phyloP scores from a whole-genome alignment of 2,329 filamentous ascomycete species.

The Anisogramma anomala region DNA sequence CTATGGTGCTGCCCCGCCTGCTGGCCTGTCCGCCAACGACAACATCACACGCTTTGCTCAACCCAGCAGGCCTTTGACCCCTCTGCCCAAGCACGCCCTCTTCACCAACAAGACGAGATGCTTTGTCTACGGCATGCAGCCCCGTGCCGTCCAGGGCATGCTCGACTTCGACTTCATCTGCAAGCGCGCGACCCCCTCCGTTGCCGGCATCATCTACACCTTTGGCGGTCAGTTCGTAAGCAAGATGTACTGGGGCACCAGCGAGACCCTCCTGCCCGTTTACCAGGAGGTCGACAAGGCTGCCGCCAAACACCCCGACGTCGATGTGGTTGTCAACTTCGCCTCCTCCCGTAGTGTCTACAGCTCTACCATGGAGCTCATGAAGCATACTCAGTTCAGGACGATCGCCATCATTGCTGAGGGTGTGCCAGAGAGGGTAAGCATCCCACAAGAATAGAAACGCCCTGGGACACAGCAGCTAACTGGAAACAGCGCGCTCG shows the following conservation, averaged over 20 bases:
- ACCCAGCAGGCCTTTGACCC: constrained; percentile 84
- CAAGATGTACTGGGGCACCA: constrained; percentile 99
- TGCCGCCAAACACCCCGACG: constrained; percentile 89
- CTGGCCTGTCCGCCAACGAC: constrained; percentile 71
- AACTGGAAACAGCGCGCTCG: constrained; percentile 60
- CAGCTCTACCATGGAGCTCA: constrained; percentile 96
- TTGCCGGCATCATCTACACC: constrained; percentile 99
- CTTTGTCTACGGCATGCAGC: constrained; percentile 98
- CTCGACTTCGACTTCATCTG: constrained; percentile 99
- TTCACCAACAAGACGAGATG: constrained; percentile 99
- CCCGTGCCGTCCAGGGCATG: constrained; percentile 82
- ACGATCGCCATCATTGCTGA: constrained; percentile 99
- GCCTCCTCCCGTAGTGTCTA: constrained; percentile 98
- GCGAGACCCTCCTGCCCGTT: constrained; percentile 94
- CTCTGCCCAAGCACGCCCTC: constrained; percentile 75
- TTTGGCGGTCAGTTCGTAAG: constrained; percentile 99
- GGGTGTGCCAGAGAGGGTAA: constrained; percentile 93
- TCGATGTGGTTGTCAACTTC: constrained; percentile 98
- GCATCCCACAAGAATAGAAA: constrained; percentile 24
- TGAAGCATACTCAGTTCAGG: constrained; percentile 94
- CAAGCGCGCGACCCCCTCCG: constrained; percentile 93
- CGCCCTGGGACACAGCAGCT: constrained; percentile 19
- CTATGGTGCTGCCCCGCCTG: constrained; percentile 35
- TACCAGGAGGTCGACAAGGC: constrained; percentile 93
- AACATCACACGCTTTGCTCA: constrained; percentile 96